Evolutionary conservation across 2,329 filamentous ascomycete species (phyloP).

Genomic region (Verticillium nubilum): DNA sequence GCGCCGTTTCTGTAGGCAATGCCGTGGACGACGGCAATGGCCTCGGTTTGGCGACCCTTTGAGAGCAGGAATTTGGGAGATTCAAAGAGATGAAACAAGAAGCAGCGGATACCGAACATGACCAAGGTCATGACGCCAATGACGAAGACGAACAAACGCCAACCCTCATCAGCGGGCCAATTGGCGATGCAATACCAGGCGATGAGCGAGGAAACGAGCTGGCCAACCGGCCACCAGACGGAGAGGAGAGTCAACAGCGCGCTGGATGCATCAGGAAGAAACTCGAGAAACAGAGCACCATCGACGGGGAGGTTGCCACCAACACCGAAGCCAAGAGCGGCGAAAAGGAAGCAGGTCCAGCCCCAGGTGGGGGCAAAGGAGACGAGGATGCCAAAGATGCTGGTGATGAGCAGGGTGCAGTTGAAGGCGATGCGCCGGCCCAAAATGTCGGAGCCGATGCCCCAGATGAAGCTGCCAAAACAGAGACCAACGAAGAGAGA

Average conservation of each 20-base stretch:
- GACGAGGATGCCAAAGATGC: conserved; percentile 66
- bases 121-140: conserved; percentile 67
- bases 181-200: conserved; percentile 73
- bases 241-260: conserved; percentile 74
- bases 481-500: conserved; percentile 72
- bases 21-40: conserved; percentile 73
- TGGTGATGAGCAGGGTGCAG: conserved; percentile 67
- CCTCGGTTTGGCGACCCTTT: conserved; percentile 70
- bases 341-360: conserved; percentile 53
- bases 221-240: conserved; percentile 82
- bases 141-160: conserved; percentile 68
- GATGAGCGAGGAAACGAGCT: conserved; percentile 65
- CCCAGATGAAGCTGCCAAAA: conserved; percentile 75
- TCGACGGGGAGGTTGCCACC: conserved; percentile 76
- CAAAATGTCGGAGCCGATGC: conserved; percentile 69
- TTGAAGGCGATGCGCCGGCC: conserved; percentile 81
- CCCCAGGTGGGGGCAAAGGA: conserved; percentile 66
- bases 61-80: conserved; percentile 80
- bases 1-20: conserved; percentile 66
- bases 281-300: conserved; percentile 77
- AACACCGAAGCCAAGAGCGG: conserved; percentile 60
- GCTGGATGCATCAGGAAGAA: conserved; percentile 69
- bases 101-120: conserved; percentile 76
- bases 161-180: conserved; percentile 65
- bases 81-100: conserved; percentile 76